Conservation (phyloP, 2,329 filamentous ascomycete genomes). For the Neofusicoccum laricinum region DNA sequence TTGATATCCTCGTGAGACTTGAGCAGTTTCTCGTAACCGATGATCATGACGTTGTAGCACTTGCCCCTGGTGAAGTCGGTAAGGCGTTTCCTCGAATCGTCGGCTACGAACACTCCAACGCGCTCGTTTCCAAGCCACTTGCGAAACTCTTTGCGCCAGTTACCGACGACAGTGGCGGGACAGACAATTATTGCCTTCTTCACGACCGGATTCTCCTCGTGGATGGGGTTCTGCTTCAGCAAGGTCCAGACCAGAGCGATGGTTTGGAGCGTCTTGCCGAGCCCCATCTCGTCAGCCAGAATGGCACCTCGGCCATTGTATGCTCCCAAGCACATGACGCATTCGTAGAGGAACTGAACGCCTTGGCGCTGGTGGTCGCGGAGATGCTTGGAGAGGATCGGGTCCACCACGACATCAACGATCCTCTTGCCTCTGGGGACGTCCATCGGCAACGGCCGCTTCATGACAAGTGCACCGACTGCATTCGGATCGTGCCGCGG, state of each 20-base stretch:
- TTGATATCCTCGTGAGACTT: constrained; percentile 64
- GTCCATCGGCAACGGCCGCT: constrained; percentile 46
- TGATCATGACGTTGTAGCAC: constrained; percentile 68
- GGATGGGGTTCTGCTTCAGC: constrained; percentile 67
- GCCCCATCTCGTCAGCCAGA: constrained; percentile 72
- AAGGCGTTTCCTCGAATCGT: constrained; percentile 57
- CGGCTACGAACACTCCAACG: constrained; percentile 65
- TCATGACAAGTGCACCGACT: constrained; percentile 65
- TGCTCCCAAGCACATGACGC: constrained; percentile 68
- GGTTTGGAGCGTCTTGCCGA: constrained; percentile 72
- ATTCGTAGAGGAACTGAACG: constrained; percentile 70
- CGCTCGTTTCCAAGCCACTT: constrained; percentile 72
- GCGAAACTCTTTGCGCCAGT: constrained; percentile 70
- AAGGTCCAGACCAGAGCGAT: constrained; percentile 70
- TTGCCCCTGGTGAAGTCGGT: constrained; percentile 68
- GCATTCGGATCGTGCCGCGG: constrained; percentile 65
- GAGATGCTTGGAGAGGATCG: constrained; percentile 59
- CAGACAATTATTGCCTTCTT: constrained; percentile 72
- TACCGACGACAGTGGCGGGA: constrained; percentile 68
- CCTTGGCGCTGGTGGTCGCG: constrained; percentile 68
- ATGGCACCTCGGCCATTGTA: constrained; percentile 68
- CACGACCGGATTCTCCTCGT: constrained; percentile 58
- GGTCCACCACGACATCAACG: constrained; percentile 72
- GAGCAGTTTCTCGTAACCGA: constrained; percentile 69
- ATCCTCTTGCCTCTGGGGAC: constrained; percentile 61